Base-by-base conservation (phyloP, 768 basidiomycete genomes). In the Mycena capillaripes region DNA sequence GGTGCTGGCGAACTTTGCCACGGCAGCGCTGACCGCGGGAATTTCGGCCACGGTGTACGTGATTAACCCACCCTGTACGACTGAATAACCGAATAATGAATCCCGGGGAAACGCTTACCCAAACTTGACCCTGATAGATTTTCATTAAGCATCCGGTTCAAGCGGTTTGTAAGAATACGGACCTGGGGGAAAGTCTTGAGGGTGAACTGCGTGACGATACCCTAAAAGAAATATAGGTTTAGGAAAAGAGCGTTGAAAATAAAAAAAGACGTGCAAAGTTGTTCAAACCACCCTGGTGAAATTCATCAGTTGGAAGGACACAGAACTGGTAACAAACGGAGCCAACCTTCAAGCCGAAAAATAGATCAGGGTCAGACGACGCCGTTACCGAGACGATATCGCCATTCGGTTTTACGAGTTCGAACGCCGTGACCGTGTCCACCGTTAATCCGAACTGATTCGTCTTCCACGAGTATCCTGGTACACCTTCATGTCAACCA, bases 171-270 rank as follows among this genome's bases (percentile, higher is more conserved):
- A 23, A 1, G 23, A 9, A 64, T 16, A 27, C 63, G 14, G 30
- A 66, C 63, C 79, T 92, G 90, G 8, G 91, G 87, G 75, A 84
- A 85, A 0, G 89, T 83, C 71, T 86, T 86, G 25, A 92, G 63
- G 0, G 86, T 89, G 74, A 92, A 89, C 48, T 79, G 84, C 0
- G 91, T 92, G 4, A 92, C 89, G 40, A 92, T 88, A 0, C 91
- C 92, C 86, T 86, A 38, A 1, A 21, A 2, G 25, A 19, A 38
- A 3, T 16, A 19, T 10, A n/a, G n/a, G n/a, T 48, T 21, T 59
- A 1, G 7, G 65, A 30, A 7, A 44, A 1, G 16, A 40, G 11
- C 11, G 21, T 17, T 16, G 2, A 12, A 40, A 32, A 21, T 38
- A 0, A 12, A 29, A 12, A 8, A 27, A 17, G 27, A 59, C 74